These are phyloP conservation scores for Silene noctiflora DNA, from an alignment of 179 eudicot genomes.

Conservation along the genomic window DNA sequence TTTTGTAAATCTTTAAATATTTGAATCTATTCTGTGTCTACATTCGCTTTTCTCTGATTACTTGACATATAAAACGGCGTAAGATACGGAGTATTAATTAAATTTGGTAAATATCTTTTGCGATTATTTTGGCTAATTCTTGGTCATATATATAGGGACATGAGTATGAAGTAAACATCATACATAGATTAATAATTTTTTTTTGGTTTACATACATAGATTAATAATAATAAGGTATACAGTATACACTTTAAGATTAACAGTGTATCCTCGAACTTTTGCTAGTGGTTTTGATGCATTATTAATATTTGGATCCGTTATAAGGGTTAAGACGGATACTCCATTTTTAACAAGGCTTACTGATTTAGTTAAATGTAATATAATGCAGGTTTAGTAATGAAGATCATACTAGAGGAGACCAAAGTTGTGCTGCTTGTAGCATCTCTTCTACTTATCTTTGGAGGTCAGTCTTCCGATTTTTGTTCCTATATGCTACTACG, in stretches of 20 bases:
- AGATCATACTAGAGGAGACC: neutral
- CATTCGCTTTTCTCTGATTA: neutral
- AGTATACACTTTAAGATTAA: too few relatives aligned
- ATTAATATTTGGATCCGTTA: too few relatives aligned
- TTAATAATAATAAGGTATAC: too few relatives aligned
- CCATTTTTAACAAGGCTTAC: too few relatives aligned
- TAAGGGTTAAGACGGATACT: too few relatives aligned
- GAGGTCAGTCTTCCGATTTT: slow-evolving; percentile 14
- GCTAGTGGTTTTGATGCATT: too few relatives aligned
- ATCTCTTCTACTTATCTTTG: slow-evolving; percentile 9
- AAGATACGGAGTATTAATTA: neutral
- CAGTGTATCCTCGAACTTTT: too few relatives aligned
- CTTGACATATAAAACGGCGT: neutral
- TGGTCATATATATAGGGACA: neutral
- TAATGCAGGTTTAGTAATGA: slow-evolving; percentile 2
- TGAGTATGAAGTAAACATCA: neutral
- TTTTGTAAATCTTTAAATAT: neutral
- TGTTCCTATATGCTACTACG: too few relatives aligned
- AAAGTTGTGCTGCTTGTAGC: slow-evolving; percentile 13
- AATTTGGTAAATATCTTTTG: neutral
- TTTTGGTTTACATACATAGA: too few relatives aligned
- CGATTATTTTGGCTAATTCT: neutral
- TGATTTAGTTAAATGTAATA: neutral
- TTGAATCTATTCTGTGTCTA: neutral
- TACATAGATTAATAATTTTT: too few relatives aligned